Evolutionary conservation across 208 protist species (phyloP), one percentile per base, ranked within the genome.

Genomic region (Crithidia thermophila): DNA sequence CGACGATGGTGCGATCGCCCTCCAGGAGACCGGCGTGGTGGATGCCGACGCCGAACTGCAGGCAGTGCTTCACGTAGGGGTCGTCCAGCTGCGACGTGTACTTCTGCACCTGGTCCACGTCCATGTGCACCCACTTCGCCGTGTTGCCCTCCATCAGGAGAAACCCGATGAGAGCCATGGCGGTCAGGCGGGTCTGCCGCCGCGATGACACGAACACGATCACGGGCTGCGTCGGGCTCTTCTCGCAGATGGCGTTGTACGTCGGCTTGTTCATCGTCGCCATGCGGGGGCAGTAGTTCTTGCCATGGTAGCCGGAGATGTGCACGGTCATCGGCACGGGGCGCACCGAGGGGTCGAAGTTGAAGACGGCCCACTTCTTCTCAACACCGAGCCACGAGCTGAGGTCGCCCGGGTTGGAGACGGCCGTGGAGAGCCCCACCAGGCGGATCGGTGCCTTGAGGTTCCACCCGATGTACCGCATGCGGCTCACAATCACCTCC

Each of bases 211-310:
- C 99, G 82, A 99, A 99, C 37, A 99, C 94, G 43, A 99, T 94
- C 4, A 97, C 95, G 25, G 99, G 99, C 77, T 99, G 96, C 28
- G 75, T 77, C 2, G 95, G 90, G 50, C 88, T 94, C 79, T 94
- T 94, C 77, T 97, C 91, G 64, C 87, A 87, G 71, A 99, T 99
- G 23, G 98, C 95, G 47, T 93, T 91, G 89, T 99, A 99, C 7
- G 93, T 77, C 25, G 99, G 99, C 85, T 99, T 99, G 90, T 99
- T 99, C 99, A 99, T 99, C 4, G 98, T 92, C 10, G 93, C 96
- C 99, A 99, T 99, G 37, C 99, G 88, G 18, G 99, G 98, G 79
- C 97, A 99, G 86, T 99, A 99, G 77, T 98, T 84, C 70, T 96
- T 91, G n/a, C 97, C 98, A 27, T 91, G 85, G 79, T 98, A 99